Evolutionary conservation across 2,329 filamentous ascomycete species (phyloP), one percentile per base, ranked within the genome.

Genomic region (Trematosphaeria pertusa): DNA sequence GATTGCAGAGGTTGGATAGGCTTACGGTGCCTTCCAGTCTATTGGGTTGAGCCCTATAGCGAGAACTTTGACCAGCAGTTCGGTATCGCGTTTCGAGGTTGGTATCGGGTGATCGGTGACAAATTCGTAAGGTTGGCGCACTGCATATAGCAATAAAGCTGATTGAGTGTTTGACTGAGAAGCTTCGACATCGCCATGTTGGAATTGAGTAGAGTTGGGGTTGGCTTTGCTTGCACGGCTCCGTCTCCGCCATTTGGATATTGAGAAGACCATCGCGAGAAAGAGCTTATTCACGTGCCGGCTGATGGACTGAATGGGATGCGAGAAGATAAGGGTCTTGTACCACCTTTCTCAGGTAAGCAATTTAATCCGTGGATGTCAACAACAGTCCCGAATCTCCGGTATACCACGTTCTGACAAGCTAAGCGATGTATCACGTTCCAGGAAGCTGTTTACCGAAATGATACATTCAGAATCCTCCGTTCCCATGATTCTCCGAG

Each of bases 1-100:
- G 4, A 8, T 28, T 35, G 17, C 3, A 28, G 30, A 11, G n/a
- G 11, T 22, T 26, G 4, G 14, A 26, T 3, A 10, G 21, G 76
- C 82, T 58, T 73, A 88, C 86, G 86, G 84, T 48, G 84, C 81
- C 73, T 88, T 88, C 84, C 84, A 89, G 65, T 89, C 88, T 44
- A 91, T 87, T 0, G 88, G 88, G 59, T 91, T 91, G 28, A 91
- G 72, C 0, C 88, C 87, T 57, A 89, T 85, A 10, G 82, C 81
- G 28, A 80, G 73, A 1, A 84, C 75, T 62, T 81, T 81, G n/a
- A 89, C 79, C 4, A 89, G 71, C 4, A 89, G 70, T 58, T 89
- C 84, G 33, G 73, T 72, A 39, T 75, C 68, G 21, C 73, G 61
- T 14, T 69, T 42, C n/a, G 77, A 56, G 1, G 60, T 67, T 10